phyloP scores from a whole-genome alignment of 495 filamentous ascomycete genomes.

The Gamarada debralockiae region DNA sequence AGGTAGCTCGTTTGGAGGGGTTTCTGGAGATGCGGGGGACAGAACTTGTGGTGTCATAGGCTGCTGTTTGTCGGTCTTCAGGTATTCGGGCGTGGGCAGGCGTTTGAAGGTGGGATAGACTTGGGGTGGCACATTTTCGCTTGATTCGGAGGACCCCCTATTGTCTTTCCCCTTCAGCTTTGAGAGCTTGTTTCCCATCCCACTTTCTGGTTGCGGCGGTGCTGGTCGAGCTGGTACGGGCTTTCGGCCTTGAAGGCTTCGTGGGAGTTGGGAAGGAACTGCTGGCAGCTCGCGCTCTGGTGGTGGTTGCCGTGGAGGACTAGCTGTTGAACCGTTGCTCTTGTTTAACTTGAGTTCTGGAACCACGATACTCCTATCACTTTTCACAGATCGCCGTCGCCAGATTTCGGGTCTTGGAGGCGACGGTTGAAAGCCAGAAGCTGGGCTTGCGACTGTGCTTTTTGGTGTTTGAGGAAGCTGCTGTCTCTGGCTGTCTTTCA shows the following conservation, averaged over 20 bases:
- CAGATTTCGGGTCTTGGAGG: conserved; percentile 22
- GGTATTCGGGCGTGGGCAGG: conserved; percentile 18
- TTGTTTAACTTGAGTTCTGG: conserved; percentile 21
- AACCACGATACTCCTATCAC: conserved; percentile 19
- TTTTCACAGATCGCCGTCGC: conserved; percentile 20
- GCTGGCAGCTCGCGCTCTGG: neutral
- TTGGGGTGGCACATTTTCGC: conserved; percentile 14
- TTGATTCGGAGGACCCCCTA: neutral
- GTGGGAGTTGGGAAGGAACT: conserved; percentile 15
- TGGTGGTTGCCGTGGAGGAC: conserved; percentile 11
- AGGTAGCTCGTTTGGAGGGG: conserved; percentile 12
- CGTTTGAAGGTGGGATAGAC: neutral
- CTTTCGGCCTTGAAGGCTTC: conserved; percentile 14
- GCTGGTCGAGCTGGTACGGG: conserved; percentile 19
- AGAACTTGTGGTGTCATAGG: conserved; percentile 3
- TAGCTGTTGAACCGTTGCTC: conserved; percentile 25
- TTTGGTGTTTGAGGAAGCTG: conserved; percentile 2
- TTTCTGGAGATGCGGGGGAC: conserved; percentile 11
- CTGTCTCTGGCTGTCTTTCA: conserved; percentile 12
- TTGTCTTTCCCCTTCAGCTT: conserved; percentile 20
- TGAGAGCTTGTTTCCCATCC: conserved; percentile 22
- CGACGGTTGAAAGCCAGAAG: conserved; percentile 10
- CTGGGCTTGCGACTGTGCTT: conserved; percentile 9
- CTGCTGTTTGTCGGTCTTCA: conserved; percentile 13
- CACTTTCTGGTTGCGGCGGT: conserved; percentile 17